Evolutionary conservation across 2,329 filamentous ascomycete species (phyloP).

Genomic region (Hypoxylon sp.): DNA sequence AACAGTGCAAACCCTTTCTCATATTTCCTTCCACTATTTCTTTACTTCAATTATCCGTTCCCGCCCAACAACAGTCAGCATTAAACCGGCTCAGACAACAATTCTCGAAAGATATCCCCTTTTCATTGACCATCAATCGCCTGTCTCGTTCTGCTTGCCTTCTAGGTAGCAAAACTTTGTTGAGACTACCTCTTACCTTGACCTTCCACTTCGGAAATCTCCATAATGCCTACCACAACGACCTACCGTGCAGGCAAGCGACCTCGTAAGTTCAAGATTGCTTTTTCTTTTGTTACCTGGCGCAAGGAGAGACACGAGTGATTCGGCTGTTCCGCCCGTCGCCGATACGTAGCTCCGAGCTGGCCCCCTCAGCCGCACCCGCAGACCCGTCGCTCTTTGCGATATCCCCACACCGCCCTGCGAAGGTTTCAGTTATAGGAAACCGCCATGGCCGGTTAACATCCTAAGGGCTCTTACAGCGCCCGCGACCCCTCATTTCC

Average conservation of each 20-base stretch:
- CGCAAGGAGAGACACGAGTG: background rate
- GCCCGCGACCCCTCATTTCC: background rate
- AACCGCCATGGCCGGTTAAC: conserved; percentile 1
- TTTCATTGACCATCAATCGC: conserved; percentile 14
- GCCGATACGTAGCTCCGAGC: conserved; percentile 32
- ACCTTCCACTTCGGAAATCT: background rate
- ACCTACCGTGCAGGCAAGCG: conserved; percentile 49
- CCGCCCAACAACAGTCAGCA: conserved; percentile 26
- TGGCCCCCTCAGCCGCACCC: conserved; percentile 16
- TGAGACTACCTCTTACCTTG: conserved; percentile 15
- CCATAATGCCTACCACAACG: conserved; percentile 35
- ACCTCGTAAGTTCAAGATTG: conserved; percentile 48
- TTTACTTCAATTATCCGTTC: conserved; percentile 26
- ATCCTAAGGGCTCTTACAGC: background rate
- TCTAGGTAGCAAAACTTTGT: conserved; percentile 18
- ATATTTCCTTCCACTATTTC: conserved; percentile 17
- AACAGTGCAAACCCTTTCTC: conserved; percentile 16
- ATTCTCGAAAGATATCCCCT: background rate
- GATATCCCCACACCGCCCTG: conserved; percentile 12
- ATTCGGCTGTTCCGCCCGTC: conserved; percentile 27
- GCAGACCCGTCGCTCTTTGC: conserved; percentile 4
- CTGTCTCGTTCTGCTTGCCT: conserved; percentile 3
- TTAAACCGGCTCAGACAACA: background rate
- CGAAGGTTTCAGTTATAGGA: conserved; percentile 13
- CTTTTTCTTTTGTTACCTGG: conserved; percentile 15